phyloP scores from a whole-genome alignment of 352 stramenopile species.

The Blastocystis sp. region DNA sequence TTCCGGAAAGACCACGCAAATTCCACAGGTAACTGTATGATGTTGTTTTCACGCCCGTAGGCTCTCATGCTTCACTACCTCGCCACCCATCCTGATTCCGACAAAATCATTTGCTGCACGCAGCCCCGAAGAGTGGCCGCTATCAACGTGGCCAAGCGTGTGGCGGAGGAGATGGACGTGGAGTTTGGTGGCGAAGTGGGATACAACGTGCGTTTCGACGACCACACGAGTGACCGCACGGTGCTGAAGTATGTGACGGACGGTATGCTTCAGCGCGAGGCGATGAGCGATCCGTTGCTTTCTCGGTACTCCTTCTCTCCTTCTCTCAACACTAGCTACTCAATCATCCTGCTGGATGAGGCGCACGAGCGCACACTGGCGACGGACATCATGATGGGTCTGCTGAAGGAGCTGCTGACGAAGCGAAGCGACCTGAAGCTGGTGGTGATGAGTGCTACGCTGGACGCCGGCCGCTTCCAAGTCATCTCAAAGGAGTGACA shows the following conservation, averaged over 20 bases:
- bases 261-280: slow-evolving; percentile 94
- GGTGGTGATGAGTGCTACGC: slow-evolving; percentile 78
- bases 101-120: slow-evolving; percentile 87
- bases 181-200: slow-evolving; percentile 91
- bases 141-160: slow-evolving; percentile 92
- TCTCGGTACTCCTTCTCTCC: slow-evolving; percentile 25
- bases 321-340: slow-evolving; percentile 86
- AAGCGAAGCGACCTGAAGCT: too few species aligned
- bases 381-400: slow-evolving; percentile 93
- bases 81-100: slow-evolving; percentile 35
- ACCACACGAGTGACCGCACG: slow-evolving; percentile 81
- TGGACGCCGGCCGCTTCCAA: slow-evolving; percentile 96
- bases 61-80: slow-evolving; percentile 67
- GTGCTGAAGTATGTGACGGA: slow-evolving; percentile 85
- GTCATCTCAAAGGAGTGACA: background rate
- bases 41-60: background rate
- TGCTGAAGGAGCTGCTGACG: slow-evolving; percentile 76
- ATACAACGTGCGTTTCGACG: slow-evolving; percentile 99
- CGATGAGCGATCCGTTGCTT: slow-evolving; percentile 91
- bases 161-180: slow-evolving; percentile 98
- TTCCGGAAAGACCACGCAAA: slow-evolving; percentile 91
- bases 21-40: slow-evolving; percentile 74
- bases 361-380: slow-evolving; percentile 76
- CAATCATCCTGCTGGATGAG: slow-evolving; percentile 90
- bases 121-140: slow-evolving; percentile 94